These are phyloP conservation scores for Kluyveromyces aestuarii DNA, from an alignment of 805 yeast species.

Conservation along the genomic window DNA sequence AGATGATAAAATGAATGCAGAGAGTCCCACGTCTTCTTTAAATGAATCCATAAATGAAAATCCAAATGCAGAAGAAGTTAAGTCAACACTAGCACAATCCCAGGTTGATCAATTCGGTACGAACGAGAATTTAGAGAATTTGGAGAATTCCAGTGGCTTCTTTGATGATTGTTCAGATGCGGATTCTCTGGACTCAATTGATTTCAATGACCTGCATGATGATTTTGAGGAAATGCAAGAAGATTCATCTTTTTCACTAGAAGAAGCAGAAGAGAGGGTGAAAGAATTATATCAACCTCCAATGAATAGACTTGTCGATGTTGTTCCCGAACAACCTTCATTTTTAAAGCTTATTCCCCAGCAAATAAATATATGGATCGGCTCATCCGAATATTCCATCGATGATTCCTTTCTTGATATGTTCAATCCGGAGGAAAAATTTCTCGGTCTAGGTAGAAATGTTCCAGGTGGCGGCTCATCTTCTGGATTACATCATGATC, in stretches of 20 bases:
- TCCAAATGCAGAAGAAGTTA: slow-evolving; percentile 15
- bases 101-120: slow-evolving; percentile 7
- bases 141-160: slow-evolving; percentile 3
- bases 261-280: slow-evolving; percentile 35
- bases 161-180: slow-evolving; percentile 11
- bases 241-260: slow-evolving; percentile 15
- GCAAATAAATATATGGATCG: slow-evolving; percentile 72
- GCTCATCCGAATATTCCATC: slow-evolving; percentile 23
- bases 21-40: slow-evolving; percentile 11
- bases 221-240: slow-evolving; percentile 20
- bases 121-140: background rate
- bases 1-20: slow-evolving; percentile 20
- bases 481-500: slow-evolving; percentile 74
- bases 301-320: slow-evolving; percentile 34
- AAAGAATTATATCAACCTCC: slow-evolving; percentile 55
- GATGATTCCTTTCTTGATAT: slow-evolving; percentile 9
- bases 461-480: slow-evolving; percentile 54
- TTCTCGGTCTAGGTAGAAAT: slow-evolving; percentile 41
- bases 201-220: slow-evolving; percentile 17
- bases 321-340: slow-evolving; percentile 34
- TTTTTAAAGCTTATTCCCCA: slow-evolving; percentile 48
- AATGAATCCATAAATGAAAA: slow-evolving; percentile 5
- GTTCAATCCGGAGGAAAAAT: slow-evolving; percentile 14
- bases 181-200: slow-evolving; percentile 15
- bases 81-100: slow-evolving; percentile 15